phyloP scores from a whole-genome alignment of 192 early-diverging fungal genomes.

The Diversispora epigaea region DNA sequence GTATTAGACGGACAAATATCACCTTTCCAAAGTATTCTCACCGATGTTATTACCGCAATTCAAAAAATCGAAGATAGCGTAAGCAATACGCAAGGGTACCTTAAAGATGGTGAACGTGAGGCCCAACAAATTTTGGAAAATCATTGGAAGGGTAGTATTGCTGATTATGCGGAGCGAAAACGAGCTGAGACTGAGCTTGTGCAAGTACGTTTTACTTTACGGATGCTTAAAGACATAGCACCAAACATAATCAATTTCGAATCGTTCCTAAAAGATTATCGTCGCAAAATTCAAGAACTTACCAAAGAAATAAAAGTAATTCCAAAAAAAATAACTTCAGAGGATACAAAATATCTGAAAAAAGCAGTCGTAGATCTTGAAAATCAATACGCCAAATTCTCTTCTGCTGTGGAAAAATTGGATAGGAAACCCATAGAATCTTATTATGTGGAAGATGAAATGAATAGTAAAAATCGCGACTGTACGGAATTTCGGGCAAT shows the following conservation, averaged over 20 bases:
- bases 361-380: neutral
- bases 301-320: neutral
- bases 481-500: conserved; percentile 7
- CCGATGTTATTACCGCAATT: neutral
- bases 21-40: neutral
- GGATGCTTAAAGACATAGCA: neutral
- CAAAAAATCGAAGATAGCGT: neutral
- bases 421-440: neutral
- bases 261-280: conserved; percentile 13
- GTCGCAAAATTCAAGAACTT: neutral
- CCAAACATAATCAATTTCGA: conserved; percentile 1
- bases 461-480: neutral
- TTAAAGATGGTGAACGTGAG: conserved; percentile 23
- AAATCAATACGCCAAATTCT: neutral
- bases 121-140: neutral
- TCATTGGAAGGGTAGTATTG: neutral
- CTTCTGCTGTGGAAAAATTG: neutral
- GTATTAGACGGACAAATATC: neutral
- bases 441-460: neutral
- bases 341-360: conserved; percentile 6
- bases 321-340: neutral
- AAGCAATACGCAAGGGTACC: neutral
- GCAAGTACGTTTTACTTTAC: neutral
- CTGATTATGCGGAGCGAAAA: neutral
- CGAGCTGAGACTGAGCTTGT: neutral